phyloP scores from a whole-genome alignment of 2,329 filamentous ascomycete genomes.

The Aureobasidium sp. region DNA sequence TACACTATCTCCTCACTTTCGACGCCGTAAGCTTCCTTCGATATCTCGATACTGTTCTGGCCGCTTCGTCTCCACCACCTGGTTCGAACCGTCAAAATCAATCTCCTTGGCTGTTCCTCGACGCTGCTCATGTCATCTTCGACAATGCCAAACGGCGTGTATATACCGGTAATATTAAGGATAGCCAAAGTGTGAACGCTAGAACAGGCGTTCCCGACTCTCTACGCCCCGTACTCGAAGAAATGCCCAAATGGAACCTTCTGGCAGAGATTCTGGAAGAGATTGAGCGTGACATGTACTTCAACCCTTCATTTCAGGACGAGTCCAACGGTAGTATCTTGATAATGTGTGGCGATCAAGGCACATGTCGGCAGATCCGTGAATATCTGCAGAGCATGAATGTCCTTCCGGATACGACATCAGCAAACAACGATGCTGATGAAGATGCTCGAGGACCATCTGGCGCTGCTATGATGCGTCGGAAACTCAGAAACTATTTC shows the following conservation, averaged over 20 bases:
- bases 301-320: slow-evolving; percentile 68
- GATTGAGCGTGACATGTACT: slow-evolving; percentile 83
- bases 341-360: slow-evolving; percentile 89
- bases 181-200: slow-evolving; percentile 46
- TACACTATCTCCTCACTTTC: slow-evolving; percentile 74
- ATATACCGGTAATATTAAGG: slow-evolving; percentile 66
- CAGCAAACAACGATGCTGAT: slow-evolving; percentile 36
- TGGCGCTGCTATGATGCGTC: slow-evolving; percentile 81
- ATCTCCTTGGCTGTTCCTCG: slow-evolving; percentile 92
- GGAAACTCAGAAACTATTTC: slow-evolving; percentile 78
- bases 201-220: slow-evolving; percentile 50
- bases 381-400: slow-evolving; percentile 93
- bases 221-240: slow-evolving; percentile 76
- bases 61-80: slow-evolving; percentile 79
- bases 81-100: slow-evolving; percentile 83
- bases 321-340: slow-evolving; percentile 87
- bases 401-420: slow-evolving; percentile 46
- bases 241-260: slow-evolving; percentile 88
- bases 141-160: slow-evolving; percentile 82
- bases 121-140: slow-evolving; percentile 91
- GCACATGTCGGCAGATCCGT: slow-evolving; percentile 78
- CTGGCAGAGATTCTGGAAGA: slow-evolving; percentile 87
- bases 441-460: slow-evolving; percentile 49
- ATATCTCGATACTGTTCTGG: slow-evolving; percentile 88
- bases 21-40: slow-evolving; percentile 89